phyloP scores from a whole-genome alignment of 177 flowering plant species.

The Tripterygium wilfordii region DNA sequence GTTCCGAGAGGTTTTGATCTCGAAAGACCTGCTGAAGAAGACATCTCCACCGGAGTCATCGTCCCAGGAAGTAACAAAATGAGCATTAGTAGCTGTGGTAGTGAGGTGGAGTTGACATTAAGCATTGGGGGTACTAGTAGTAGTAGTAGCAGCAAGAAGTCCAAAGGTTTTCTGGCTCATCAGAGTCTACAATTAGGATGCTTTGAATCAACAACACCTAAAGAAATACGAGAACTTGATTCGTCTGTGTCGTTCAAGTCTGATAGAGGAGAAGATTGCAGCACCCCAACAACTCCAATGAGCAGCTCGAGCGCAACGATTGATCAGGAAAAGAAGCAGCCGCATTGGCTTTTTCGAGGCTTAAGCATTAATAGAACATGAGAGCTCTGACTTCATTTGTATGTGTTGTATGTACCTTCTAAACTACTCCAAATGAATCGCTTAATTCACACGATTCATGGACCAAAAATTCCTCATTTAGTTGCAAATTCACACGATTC shows the following conservation, averaged over 20 bases:
- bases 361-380: slow-evolving; percentile 40
- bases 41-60: slow-evolving; percentile 10
- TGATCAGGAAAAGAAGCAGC: slow-evolving; percentile 38
- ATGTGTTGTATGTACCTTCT: too few relatives aligned
- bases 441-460: too few relatives aligned
- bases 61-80: slow-evolving; percentile 10
- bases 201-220: too few relatives aligned
- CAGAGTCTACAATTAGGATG: slow-evolving; percentile 10
- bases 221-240: slow-evolving; percentile 12
- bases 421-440: too few relatives aligned
- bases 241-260: slow-evolving; percentile 19
- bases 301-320: slow-evolving; percentile 25
- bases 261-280: slow-evolving; percentile 30
- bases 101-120: slow-evolving; percentile 52
- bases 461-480: slow-evolving; percentile 6
- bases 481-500: too few relatives aligned
- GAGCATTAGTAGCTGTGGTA: slow-evolving; percentile 4
- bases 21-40: slow-evolving; percentile 36
- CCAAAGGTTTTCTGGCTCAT: slow-evolving; percentile 2
- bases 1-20: slow-evolving; percentile 33
- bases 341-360: slow-evolving; percentile 57
- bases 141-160: slow-evolving; percentile 21
- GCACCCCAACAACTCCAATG: slow-evolving; percentile 18
- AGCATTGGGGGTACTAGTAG: slow-evolving; percentile 40
- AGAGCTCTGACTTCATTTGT: background rate